Percentiles rank a stretch among this genome's conserved stretches.
These are phyloP conservation scores for Perilla frutescens DNA, from an alignment of 257 asterid species.

Conservation along the genomic window DNA sequence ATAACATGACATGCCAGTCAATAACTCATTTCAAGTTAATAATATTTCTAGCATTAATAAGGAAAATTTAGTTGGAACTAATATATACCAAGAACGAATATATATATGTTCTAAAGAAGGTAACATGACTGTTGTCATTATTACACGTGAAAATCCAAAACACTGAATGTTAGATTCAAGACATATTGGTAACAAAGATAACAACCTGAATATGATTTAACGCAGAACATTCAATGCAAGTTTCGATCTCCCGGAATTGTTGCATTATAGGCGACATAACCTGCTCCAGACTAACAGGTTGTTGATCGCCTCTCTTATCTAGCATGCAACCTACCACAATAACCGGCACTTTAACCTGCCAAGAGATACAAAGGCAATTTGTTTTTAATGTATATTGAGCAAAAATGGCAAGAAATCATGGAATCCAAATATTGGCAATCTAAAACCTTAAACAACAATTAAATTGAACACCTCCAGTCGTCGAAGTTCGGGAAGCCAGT, in stretches of 20 bases:
- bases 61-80: constrained; percentile 5
- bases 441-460: background rate
- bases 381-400: too few species aligned
- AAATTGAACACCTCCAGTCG: constrained; percentile 66
- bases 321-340: constrained; percentile 99
- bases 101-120: background rate
- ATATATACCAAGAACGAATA: constrained; percentile 14
- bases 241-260: constrained; percentile 96
- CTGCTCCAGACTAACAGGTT: constrained; percentile 80
- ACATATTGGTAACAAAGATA: constrained; percentile 16
- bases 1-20: constrained; percentile 20
- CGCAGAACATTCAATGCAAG: constrained; percentile 98
- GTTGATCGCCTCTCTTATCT: constrained; percentile 82
- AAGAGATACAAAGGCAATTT: constrained; percentile 7
- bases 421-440: constrained; percentile 21
- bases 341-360: constrained; percentile 91
- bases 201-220: constrained; percentile 72
- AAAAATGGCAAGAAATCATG: constrained; percentile 8
- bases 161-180: background rate
- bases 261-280: constrained; percentile 99
- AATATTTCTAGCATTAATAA: constrained; percentile 16
- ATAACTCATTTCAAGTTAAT: background rate
- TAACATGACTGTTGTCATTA: constrained; percentile 8
- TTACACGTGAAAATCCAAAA: constrained; percentile 3
- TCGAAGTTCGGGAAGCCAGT: constrained; percentile 98